Base-by-base conservation (phyloP, 495 filamentous ascomycete genomes). In the Neohortaea acidophila region DNA sequence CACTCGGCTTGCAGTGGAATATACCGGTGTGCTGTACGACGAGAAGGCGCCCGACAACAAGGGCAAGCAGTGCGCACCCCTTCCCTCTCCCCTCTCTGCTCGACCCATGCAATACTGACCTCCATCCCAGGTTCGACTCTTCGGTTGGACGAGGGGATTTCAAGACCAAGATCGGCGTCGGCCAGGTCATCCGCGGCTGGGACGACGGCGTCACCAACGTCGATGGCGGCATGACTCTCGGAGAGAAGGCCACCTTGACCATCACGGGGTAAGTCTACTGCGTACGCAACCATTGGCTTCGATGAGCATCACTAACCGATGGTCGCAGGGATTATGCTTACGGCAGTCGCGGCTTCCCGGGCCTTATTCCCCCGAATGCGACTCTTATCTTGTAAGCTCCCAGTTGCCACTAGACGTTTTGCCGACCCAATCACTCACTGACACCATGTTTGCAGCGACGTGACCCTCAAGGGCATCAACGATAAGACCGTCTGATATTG, bases 141-240 rank as follows among this genome's bases (percentile, higher is more conserved):
- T 89, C 83, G 25, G 61, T 66, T 42, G 71, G 69, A 14, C 64
- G 73, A 27, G 72, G 67, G 8, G 68, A 74, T 38, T 82, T 91
- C 49, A 55, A 63, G 21, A 75, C 69, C 25, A 37, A 59, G 34
- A 89, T 93, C 52, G 84, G 84, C 27, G 59, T 75, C 35, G 81
- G 81, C 34, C 64, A 67, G 52, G 75, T 93, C 45, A 93, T 93
- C 61, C 30, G 51, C 85, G 83, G 84, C 31, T 92, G 84, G 84
- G 84, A 92, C 45, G 75, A 86, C 65, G 84, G 79, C 42, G 81
- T 92, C 21, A 59, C 70, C 17, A 47, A 28, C 25, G 38, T 40
- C 10, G 42, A 49, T 14, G 50, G 50, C 26, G 62, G 72, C 43
- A 87, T 92, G 81, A 75, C 66, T 46, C 62, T 84, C 8, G 84